Conservation (phyloP, 2,329 filamentous ascomycete genomes). For the Lachnellula hyalina region DNA sequence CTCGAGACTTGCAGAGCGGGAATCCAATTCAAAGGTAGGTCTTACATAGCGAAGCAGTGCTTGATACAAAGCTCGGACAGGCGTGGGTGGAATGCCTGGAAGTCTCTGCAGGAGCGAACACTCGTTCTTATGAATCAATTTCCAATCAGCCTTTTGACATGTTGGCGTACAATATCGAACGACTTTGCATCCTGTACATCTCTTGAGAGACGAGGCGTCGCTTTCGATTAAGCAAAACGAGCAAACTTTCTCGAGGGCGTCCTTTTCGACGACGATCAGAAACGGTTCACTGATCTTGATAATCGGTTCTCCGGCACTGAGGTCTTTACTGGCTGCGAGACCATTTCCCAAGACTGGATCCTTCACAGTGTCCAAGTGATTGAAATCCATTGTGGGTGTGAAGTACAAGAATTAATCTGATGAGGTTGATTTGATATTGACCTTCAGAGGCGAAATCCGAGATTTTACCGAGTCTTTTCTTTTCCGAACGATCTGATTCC, state of each 20-base stretch:
- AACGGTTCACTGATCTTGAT: conserved; percentile 21
- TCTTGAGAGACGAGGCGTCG: conserved; percentile 12
- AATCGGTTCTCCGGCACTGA: conserved; percentile 19
- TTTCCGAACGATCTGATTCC: neutral
- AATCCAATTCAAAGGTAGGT: conserved; percentile 26
- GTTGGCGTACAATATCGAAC: conserved; percentile 48
- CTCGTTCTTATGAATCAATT: conserved; percentile 46
- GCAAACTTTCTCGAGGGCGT: conserved; percentile 23
- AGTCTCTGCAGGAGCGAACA: conserved; percentile 43
- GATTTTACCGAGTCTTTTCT: neutral
- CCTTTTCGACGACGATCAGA: conserved; percentile 26
- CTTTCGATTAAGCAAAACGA: conserved; percentile 22
- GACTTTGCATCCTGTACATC: conserved; percentile 49
- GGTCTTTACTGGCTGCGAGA: conserved; percentile 15
- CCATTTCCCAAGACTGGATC: conserved; percentile 17
- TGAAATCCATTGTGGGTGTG: conserved; percentile 5
- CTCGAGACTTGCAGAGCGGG: conserved; percentile 37
- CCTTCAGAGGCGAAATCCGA: neutral
- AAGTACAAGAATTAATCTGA: neutral
- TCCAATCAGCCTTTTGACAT: conserved; percentile 54
- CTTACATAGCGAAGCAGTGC: conserved; percentile 37
- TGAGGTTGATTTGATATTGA: no score
- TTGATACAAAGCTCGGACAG: conserved; percentile 49
- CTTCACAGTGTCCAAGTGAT: conserved; percentile 11
- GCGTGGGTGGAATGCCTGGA: conserved; percentile 43